Conservation (phyloP, 192 early-diverging fungal species). For the Diversispora eburnea region DNA sequence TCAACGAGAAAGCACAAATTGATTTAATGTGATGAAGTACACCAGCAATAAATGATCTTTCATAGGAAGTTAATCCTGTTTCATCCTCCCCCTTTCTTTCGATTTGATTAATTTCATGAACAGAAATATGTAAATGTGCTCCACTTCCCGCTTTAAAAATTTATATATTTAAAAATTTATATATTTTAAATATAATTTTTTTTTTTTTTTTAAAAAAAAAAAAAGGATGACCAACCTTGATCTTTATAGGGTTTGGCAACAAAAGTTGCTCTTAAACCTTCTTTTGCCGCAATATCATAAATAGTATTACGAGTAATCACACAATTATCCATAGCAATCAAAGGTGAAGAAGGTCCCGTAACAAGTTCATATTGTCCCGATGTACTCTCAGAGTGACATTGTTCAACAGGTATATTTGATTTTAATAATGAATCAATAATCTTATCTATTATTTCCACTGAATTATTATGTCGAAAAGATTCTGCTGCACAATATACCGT, state of each 20-base stretch:
- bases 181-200: background rate
- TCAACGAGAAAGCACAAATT: background rate
- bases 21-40: background rate
- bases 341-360: background rate
- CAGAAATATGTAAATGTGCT: conserved; percentile 10
- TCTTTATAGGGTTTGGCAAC: conserved; percentile 2
- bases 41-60: conserved; percentile 21
- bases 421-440: conserved; percentile 2
- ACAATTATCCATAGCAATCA: conserved; percentile 5
- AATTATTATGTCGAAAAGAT: background rate
- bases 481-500: background rate
- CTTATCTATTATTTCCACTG: background rate
- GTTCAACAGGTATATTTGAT: conserved; percentile 5
- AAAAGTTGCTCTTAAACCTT: conserved; percentile 10
- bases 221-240: background rate
- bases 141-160: conserved; percentile 10
- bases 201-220: background rate
- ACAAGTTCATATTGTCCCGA: conserved; percentile 16
- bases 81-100: background rate
- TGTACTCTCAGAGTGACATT: conserved; percentile 11
- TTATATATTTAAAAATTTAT: background rate
- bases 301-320: conserved; percentile 15
- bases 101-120: background rate
- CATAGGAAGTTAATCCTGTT: conserved; percentile 1
- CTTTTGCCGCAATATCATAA: conserved; percentile 8